Base-by-base conservation (phyloP, 2,329 filamentous ascomycete species). In the Fusarium praegraminearum region DNA sequence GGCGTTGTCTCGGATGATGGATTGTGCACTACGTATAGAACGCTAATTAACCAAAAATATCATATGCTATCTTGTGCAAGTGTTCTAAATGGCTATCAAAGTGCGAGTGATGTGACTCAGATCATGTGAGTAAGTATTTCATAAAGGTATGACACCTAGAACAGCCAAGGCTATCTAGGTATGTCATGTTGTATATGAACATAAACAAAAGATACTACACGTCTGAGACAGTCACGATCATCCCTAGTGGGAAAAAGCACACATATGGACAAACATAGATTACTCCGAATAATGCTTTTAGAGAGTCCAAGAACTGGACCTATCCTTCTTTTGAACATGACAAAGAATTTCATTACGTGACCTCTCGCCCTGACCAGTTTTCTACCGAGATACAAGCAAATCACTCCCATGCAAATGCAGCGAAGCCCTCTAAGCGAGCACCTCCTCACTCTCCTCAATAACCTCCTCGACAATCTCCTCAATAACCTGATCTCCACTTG, bases 381-480 rank as follows among this genome's bases (percentile, higher is more conserved):
- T 77, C 71, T 76, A 76, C 76, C 76, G 71, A 66, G 65, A 71
- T 76, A 76, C 75, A 78, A 76, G 73, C 70, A 76, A 75, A 73
- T 72, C 73, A 75, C 67, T 75, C 60, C 68, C 71, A 71, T 72
- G 69, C 73, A 65, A 73, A 76, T 73, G 71, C 74, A 59, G 73
- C 71, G 73, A 72, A 73, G 71, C 73, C 52, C 41, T 75, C 73
- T 79, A 82, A 68, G 63, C 76, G 52, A 89, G 78, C 72, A 89
- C 81, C 81, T 98, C 96, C 85, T 98, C 96, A 62, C 85, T 91
- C 87, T 98, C 92, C 82, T 94, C 88, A 53, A 90, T 80, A 24
- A 90, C 95, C 83, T 98, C 94, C 82, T 93, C 91, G 71, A 93
- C 89, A 73, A 93, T 91, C 84, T 95, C 92, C 82, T 98, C 96